Conservation (phyloP, 192 early-diverging fungal species). For the Rhizoclosmatium globosum region DNA sequence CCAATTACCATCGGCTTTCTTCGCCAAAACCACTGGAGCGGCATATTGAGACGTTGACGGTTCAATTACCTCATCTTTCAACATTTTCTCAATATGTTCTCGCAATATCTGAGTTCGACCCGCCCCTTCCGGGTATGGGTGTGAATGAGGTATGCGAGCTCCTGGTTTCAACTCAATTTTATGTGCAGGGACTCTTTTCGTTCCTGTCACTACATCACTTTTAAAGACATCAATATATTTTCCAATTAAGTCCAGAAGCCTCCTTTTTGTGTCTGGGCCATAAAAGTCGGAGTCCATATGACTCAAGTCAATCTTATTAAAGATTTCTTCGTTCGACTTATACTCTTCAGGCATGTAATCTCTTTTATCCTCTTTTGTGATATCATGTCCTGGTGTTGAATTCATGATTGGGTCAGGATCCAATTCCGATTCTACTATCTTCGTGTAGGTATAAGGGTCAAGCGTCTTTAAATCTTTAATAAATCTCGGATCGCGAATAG, state of each 20-base stretch:
- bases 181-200: background rate
- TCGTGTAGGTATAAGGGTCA: background rate
- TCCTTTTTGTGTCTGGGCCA: background rate
- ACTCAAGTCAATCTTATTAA: background rate
- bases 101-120: background rate
- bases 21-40: constrained; percentile 48
- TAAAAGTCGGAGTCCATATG: background rate
- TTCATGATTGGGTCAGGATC: background rate
- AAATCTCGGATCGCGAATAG: too few species aligned
- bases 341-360: background rate
- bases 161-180: background rate
- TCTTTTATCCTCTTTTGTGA: background rate
- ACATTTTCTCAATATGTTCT: constrained; percentile 29
- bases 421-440: constrained; percentile 35
- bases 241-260: background rate
- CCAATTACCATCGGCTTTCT: constrained; percentile 57
- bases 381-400: background rate
- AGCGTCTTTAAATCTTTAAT: too few species aligned
- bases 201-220: background rate
- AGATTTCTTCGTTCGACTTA: background rate
- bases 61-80: constrained; percentile 46
- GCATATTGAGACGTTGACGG: constrained; percentile 50
- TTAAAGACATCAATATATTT: background rate
- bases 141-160: constrained; percentile 1
- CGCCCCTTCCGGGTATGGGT: constrained; percentile 31